Evolutionary conservation across 495 filamentous ascomycete species (phyloP).

Genomic region (Aspergillus coremiiformis): DNA sequence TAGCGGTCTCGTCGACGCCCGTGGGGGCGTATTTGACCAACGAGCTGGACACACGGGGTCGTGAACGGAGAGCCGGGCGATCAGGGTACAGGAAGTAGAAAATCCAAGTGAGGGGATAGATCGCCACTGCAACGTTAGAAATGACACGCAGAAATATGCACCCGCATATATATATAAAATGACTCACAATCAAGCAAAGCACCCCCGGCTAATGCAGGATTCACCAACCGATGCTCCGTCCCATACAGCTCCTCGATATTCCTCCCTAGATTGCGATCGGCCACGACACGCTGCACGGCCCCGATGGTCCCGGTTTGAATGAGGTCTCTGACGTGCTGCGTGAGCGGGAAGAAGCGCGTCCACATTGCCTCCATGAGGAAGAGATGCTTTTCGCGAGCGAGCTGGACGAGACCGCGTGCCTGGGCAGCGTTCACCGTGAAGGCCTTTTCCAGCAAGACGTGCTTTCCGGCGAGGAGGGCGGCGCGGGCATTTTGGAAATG

Average conservation of each 20-base stretch:
- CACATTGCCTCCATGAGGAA: slow-evolving; percentile 85
- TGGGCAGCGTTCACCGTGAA: slow-evolving; percentile 66
- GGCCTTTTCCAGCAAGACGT: slow-evolving; percentile 42
- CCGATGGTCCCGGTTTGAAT: slow-evolving; percentile 55
- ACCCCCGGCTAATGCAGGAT: slow-evolving; percentile 65
- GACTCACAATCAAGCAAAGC: slow-evolving; percentile 55
- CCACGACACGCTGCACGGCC: slow-evolving; percentile 56
- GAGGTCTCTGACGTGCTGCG: slow-evolving; percentile 55
- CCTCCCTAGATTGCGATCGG: slow-evolving; percentile 44
- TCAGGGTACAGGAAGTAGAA: slow-evolving; percentile 53
- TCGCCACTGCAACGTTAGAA: slow-evolving; percentile 42
- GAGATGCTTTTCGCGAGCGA: slow-evolving; percentile 58
- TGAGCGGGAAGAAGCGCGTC: slow-evolving; percentile 71
- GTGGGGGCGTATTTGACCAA: slow-evolving; percentile 49
- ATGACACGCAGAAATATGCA: neutral
- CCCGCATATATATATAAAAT: neutral
- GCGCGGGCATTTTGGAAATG: slow-evolving; percentile 54
- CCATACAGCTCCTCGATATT: slow-evolving; percentile 35
- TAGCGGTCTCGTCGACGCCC: slow-evolving; percentile 64
- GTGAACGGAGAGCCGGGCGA: neutral
- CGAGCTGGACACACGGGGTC: neutral
- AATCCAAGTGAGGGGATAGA: slow-evolving; percentile 73
- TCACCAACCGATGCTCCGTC: slow-evolving; percentile 58
- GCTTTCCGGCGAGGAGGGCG: slow-evolving; percentile 32
- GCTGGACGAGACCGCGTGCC: slow-evolving; percentile 54